Evolutionary conservation across 2,329 filamentous ascomycete genomes (phyloP).

Genomic region (Trichoderma koningii): DNA sequence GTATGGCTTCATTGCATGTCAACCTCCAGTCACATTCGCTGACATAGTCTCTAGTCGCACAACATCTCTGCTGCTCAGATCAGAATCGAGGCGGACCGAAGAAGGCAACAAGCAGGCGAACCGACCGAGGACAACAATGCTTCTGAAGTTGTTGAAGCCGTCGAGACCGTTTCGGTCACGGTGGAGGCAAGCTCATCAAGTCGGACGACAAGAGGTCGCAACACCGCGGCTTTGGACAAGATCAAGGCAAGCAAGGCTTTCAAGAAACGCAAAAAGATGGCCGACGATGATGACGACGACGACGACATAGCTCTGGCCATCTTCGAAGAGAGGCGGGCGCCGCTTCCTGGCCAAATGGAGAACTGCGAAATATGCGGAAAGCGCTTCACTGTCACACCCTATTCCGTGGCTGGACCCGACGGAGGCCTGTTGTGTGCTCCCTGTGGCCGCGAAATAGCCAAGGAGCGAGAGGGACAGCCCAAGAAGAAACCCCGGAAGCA

Average conservation of each 20-base stretch:
- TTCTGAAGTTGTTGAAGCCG: conserved; percentile 21
- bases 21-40: conserved; percentile 57
- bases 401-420: conserved; percentile 78
- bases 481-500: conserved; percentile 52
- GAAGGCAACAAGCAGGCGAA: conserved; percentile 41
- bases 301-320: conserved; percentile 54
- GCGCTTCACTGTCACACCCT: conserved; percentile 89
- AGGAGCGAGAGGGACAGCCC: conserved; percentile 53
- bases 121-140: conserved; percentile 32
- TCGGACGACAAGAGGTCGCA: conserved; percentile 36
- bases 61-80: conserved; percentile 68
- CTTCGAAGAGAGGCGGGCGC: conserved; percentile 51
- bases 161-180: conserved; percentile 24
- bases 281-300: conserved; percentile 41
- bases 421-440: conserved; percentile 83
- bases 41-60: conserved; percentile 54
- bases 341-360: conserved; percentile 80
- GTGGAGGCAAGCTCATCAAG: conserved; percentile 33
- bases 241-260: conserved; percentile 63
- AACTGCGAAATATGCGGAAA: conserved; percentile 86
- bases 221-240: conserved; percentile 57
- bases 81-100: conserved; percentile 52
- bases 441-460: conserved; percentile 74
- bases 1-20: conserved; percentile 50
- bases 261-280: conserved; percentile 57